These are phyloP conservation scores for Eragrostis tef DNA, from an alignment of 202 grass and related monocot species.

Conservation along the genomic window DNA sequence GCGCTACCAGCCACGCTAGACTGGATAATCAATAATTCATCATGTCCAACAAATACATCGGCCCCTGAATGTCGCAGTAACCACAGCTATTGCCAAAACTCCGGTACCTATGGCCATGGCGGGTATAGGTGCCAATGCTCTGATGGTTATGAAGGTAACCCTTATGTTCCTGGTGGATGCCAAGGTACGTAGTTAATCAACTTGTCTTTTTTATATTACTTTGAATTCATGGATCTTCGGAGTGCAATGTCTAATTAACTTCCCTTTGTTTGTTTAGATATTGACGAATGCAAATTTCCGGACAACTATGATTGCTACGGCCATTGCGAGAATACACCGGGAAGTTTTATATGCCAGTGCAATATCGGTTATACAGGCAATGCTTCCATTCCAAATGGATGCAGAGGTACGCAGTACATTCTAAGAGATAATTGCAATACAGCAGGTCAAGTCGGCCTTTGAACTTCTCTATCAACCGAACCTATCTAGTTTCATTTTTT, in stretches of 20 bases:
- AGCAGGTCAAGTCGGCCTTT: too few species aligned
- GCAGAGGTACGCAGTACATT: constrained; percentile 22
- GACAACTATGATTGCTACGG: constrained; percentile 10
- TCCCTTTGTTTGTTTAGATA: not conserved
- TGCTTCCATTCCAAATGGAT: constrained; percentile 11
- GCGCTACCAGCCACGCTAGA: not conserved
- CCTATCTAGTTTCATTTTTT: too few species aligned
- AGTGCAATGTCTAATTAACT: not conserved
- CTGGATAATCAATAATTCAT: not conserved
- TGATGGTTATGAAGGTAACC: constrained; percentile 42
- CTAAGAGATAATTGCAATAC: not conserved
- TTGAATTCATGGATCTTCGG: not conserved
- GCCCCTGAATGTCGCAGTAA: constrained; percentile 15
- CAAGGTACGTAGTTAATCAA: too few species aligned
- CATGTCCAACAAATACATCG: too few species aligned
- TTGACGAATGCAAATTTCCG: not conserved
- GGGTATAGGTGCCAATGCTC: constrained; percentile 20
- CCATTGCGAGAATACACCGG: constrained; percentile 4
- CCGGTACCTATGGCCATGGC: not conserved
- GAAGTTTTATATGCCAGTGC: constrained; percentile 13
- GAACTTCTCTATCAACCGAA: too few species aligned
- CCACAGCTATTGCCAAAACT: constrained; percentile 23
- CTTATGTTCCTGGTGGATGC: constrained; percentile 8
- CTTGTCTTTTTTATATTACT: too few species aligned
- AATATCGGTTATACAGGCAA: constrained; percentile 10